Evolutionary conservation across 495 filamentous ascomycete genomes (phyloP).

Genomic region (Cercophora sp.): DNA sequence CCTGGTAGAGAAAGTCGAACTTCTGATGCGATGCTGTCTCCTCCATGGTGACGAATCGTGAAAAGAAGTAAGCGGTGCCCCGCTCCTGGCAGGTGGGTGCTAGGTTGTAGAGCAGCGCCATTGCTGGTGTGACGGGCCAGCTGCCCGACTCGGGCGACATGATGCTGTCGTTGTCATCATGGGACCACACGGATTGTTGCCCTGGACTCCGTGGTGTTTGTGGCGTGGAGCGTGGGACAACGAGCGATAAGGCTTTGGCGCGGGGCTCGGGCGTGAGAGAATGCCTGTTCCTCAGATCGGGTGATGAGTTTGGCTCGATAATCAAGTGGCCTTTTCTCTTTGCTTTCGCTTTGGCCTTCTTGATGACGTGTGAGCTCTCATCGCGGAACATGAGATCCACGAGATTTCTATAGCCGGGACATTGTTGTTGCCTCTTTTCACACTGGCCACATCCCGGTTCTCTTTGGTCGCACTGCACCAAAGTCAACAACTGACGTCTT

Average conservation of each 20-base stretch:
- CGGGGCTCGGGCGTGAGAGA: conserved; percentile 28
- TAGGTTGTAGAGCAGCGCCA: conserved; percentile 29
- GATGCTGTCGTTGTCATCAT: conserved; percentile 23
- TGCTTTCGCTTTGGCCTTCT: conserved; percentile 52
- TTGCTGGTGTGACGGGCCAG: conserved; percentile 33
- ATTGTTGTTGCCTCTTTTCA: conserved; percentile 54
- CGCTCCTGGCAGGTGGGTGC: conserved; percentile 30
- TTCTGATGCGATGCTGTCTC: conserved; percentile 35
- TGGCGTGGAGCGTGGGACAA: conserved; percentile 17
- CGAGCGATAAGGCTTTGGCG: conserved; percentile 11
- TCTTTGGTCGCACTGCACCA: conserved; percentile 59
- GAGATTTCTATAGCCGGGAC: conserved; percentile 67
- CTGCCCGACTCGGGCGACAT: conserved; percentile 34
- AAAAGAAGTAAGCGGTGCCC: conserved; percentile 39
- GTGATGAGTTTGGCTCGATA: conserved; percentile 15
- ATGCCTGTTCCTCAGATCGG: conserved; percentile 16
- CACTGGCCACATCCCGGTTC: conserved; percentile 66
- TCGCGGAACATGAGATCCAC: conserved; percentile 69
- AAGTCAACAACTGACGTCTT: too few species aligned
- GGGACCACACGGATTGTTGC: conserved; percentile 11
- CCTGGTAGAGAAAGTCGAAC: conserved; percentile 38
- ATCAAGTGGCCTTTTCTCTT: conserved; percentile 25
- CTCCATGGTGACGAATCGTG: conserved; percentile 34
- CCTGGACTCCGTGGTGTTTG: conserved; percentile 15
- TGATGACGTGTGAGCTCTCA: conserved; percentile 63